Evolutionary conservation across 148 eudicot genomes (phyloP), one percentile per base, ranked within the genome.

Genomic region (Diospyros kaki): DNA sequence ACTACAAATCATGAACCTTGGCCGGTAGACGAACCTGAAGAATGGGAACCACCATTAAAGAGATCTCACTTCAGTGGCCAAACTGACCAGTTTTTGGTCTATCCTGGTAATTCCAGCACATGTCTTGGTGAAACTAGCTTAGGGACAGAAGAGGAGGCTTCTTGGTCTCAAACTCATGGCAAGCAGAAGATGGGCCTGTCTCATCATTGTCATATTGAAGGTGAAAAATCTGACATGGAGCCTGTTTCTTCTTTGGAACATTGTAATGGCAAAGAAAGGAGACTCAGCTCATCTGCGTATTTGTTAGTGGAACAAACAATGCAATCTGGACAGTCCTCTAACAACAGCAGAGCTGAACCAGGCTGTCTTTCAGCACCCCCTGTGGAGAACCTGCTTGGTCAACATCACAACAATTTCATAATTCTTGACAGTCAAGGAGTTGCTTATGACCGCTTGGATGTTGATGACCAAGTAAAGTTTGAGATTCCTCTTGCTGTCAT

Each of bases 61-160:
- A 78, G 40, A 73, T 14, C 41, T 44, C 8, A 42, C 9, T 52
- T 58, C 43, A 73, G 76, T 41, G 46, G 61, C 70, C 66, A 78
- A 65, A 51, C 9, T 12, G 45, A 52, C 9, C 68, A 68, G 11
- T 3, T 41, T 45, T 69, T 52, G 13, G 4, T 53, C 11, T 69
- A 45, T 51, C 12, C 38, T n/a, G 12, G 68, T 62, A 13, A 39
- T 63, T 40, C 51, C 39, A 69, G 39, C 51, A 50, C 39, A 13
- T 45, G 54, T n/a, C 9, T 6, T 46, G 28, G 7, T n/a, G 17
- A 1, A 44, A 7, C 12, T 40, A 48, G 18, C 28, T 53, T 55
- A 38, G 39, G 41, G 9, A 28, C 41, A 50, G 60, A 13, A 17
- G 13, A 13, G 58, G 76, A 63, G 44, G 68, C 28, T 55, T 13